Percentiles rank a stretch among this genome's conserved stretches.
Evolutionary conservation across 139 green algal species (phyloP).

Genomic region (Closterium sp.): DNA sequence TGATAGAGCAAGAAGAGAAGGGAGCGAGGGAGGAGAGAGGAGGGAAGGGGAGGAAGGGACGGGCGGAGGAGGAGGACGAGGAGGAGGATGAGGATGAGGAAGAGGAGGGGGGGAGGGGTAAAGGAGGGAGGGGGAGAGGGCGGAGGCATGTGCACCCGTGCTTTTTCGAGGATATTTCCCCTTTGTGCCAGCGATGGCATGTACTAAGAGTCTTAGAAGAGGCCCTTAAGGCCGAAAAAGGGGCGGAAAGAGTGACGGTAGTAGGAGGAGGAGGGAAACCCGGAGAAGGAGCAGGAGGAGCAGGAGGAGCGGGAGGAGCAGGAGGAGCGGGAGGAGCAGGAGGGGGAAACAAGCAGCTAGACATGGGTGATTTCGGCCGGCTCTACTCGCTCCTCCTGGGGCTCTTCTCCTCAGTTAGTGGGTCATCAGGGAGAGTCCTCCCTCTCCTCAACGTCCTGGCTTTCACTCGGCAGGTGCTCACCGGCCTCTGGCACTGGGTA

Average conservation of each 20-base stretch:
- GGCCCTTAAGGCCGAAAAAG: neutral
- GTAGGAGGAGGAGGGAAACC: neutral
- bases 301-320: neutral
- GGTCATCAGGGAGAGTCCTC: neutral
- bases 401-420: neutral
- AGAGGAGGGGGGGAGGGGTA: neutral
- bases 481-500: slow-evolving; percentile 1
- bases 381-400: neutral
- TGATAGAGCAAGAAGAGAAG: neutral
- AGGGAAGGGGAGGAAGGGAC: neutral
- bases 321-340: neutral
- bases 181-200: neutral
- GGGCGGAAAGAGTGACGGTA: neutral
- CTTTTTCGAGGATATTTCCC: neutral
- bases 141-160: neutral
- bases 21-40: neutral
- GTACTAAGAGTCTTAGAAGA: neutral
- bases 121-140: neutral
- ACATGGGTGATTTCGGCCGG: neutral
- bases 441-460: slow-evolving; percentile 9
- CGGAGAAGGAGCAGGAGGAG: neutral
- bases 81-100: neutral
- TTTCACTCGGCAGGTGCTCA: neutral
- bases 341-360: neutral
- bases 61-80: neutral